phyloP scores from a whole-genome alignment of 345 rosid species.

The Dovyalis caffra region DNA sequence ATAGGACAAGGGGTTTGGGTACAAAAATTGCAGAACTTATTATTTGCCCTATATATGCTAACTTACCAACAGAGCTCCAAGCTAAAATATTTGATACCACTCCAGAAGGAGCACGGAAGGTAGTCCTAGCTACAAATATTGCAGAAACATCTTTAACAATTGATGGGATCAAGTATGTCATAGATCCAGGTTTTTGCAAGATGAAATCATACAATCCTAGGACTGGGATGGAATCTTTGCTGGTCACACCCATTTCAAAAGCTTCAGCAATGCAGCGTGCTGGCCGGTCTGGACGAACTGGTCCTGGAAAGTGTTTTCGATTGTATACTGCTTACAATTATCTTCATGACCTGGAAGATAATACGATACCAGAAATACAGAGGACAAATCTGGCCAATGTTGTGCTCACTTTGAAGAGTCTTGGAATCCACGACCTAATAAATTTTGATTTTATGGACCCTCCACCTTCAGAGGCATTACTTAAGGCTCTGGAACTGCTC shows the following conservation, averaged over 20 bases:
- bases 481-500: conserved; percentile 78
- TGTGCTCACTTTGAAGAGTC: conserved; percentile 91
- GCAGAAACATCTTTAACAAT: conserved; percentile 97
- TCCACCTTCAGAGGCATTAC: conserved; percentile 94
- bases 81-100: conserved; percentile 96
- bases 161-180: conserved; percentile 87
- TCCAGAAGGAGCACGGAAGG: conserved; percentile 96
- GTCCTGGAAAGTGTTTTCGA: conserved; percentile 91
- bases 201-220: conserved; percentile 97
- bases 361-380: conserved; percentile 90
- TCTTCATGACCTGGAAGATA: conserved; percentile 85
- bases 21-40: conserved; percentile 91
- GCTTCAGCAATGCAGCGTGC: conserved; percentile 96
- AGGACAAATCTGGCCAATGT: conserved; percentile 95
- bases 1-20: conserved; percentile 84
- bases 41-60: conserved; percentile 95
- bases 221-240: conserved; percentile 96
- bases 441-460: conserved; percentile 98
- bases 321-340: conserved; percentile 82
- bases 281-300: conserved; percentile 95
- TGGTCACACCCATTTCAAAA: conserved; percentile 85
- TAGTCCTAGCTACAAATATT: conserved; percentile 91
- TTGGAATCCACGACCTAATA: conserved; percentile 87
- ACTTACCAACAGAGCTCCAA: conserved; percentile 95
- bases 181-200: conserved; percentile 96